Evolutionary conservation across 495 filamentous ascomycete species (phyloP), one percentile per base, ranked within the genome.

Genomic region (Letharia lupina): DNA sequence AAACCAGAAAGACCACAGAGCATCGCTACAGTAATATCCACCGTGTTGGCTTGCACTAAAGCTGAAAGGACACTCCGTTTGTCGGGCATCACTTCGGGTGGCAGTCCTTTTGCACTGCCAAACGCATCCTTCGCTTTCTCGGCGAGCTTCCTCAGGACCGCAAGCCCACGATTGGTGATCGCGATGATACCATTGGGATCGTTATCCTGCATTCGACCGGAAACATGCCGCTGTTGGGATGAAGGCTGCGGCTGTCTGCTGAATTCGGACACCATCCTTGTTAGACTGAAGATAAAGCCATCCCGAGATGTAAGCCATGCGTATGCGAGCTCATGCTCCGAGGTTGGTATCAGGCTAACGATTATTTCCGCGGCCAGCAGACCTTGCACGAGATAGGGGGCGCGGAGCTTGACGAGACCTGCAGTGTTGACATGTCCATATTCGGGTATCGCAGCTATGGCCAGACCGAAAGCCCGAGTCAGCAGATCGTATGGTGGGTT

Each of bases 301-400:
- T 95, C 91, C 47, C 88, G 86, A 20, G 89, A 91, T 23, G 87
- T 83, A 23, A 98, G 83, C 94, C 94, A 98, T 3, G 81, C 77
- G 56, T 85, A 83, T n/a, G 92, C 88, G 18, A 96, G 79, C 12
- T 81, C 78, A 35, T 78, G 83, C 68, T 96, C 92, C 28, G 83
- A 81, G 0, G 82, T 83, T n/a, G 90, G 90, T 3, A 83, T 84
- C 20, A 96, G 81, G 9, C 85, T 83, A 6, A 91, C 84, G 12
- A 97, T 77, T 63, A 97, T 94, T 69, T 98, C 93, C 6, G 91
- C 93, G 3, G 93, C 90, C 9, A 98, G 78, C 67, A 98, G 84
- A 9, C 91, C 91, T 77, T 98, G 94, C 82, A 92, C 90, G 60
- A 98, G 78, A 66, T 89, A 85, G 1, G 94, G 87, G 75, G 91